Evolutionary conservation across 139 green algal genomes (phyloP), one percentile per base, ranked within the genome.

Genomic region (Coccomyxa sp.): DNA sequence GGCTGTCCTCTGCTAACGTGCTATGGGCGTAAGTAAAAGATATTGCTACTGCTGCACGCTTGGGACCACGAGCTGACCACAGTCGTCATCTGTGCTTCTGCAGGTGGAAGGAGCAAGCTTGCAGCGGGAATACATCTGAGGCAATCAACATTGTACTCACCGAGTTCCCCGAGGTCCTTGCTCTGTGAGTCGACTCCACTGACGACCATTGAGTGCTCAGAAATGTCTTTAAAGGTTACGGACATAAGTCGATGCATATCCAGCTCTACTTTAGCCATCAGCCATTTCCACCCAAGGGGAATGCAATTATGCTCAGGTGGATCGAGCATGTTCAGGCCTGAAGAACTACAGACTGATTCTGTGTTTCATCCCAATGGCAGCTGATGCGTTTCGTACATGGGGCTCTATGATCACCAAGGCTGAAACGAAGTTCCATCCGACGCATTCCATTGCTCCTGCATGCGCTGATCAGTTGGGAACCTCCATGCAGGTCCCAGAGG

Each of bases 121-220:
- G 91, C 81, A 81, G 81, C 27, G 91, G 88, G 23, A 59, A 58
- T 25, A 84, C 91, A 74, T 77, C 28, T 57, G 84, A 83, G 11
- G 23, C 87, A 38, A 85, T 95, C 79, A 93, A 94, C 83, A 82
- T 95, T 67, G 87, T 95, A 0, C 93, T 87, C 31, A 93, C 90
- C 0, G 88, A 94, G 59, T 57, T 91, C 16, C 80, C 77, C n/a
- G 25, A 51, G 17, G 84, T 79, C 18, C 79, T 91, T 10, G 67
- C 88, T 66, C n/a, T 89, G 74, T 89, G 76, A 84, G 77, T 23
- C 21, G 18, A 71, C 23, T n/a, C 81, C 63, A 1, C 9, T 71
- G 63, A 71, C 4, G 21, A 21, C 63, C 63, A 25, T 71, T 71
- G 4, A 71, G 63, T 28, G 63, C 18, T 71, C 63, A 77, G 45